Conservation (phyloP, 2,329 filamentous ascomycete genomes). For the Amphichorda felina region DNA sequence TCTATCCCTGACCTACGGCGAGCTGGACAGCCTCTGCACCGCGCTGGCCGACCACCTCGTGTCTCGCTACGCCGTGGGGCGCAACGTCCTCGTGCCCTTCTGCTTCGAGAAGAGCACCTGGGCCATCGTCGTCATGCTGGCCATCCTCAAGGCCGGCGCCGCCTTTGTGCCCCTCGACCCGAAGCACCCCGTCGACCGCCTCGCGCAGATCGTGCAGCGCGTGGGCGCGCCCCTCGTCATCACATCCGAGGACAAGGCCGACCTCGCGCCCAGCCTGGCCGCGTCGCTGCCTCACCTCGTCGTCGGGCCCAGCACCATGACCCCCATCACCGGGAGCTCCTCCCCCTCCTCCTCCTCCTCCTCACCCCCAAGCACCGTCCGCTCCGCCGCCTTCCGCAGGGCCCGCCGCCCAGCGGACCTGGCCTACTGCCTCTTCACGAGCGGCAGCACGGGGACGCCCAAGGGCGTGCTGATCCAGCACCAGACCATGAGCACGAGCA, state of each 20-base stretch:
- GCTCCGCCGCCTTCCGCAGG: too few species aligned
- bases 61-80: constrained; percentile 2
- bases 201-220: constrained; percentile 1
- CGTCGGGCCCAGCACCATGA: neutral
- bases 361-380: too few species aligned
- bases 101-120: constrained; percentile 6
- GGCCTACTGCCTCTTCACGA: too few species aligned
- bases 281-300: neutral
- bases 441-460: too few species aligned
- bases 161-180: constrained; percentile 4
- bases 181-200: constrained; percentile 1
- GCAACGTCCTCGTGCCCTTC: neutral
- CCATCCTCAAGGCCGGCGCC: constrained; percentile 4
- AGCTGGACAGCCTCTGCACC: constrained; percentile 24
- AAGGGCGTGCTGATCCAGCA: too few species aligned
- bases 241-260: constrained; percentile 11
- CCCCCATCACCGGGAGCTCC: neutral
- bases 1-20: constrained; percentile 25
- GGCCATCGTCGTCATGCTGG: constrained; percentile 4
- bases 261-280: too few species aligned
- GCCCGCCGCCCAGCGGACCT: too few species aligned
- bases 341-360: too few species aligned
- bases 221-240: neutral
- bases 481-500: too few species aligned
- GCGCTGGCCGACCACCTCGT: constrained; percentile 21